Conservation (phyloP, 2,329 filamentous ascomycete species). For the Monosporascus cannonballus region DNA sequence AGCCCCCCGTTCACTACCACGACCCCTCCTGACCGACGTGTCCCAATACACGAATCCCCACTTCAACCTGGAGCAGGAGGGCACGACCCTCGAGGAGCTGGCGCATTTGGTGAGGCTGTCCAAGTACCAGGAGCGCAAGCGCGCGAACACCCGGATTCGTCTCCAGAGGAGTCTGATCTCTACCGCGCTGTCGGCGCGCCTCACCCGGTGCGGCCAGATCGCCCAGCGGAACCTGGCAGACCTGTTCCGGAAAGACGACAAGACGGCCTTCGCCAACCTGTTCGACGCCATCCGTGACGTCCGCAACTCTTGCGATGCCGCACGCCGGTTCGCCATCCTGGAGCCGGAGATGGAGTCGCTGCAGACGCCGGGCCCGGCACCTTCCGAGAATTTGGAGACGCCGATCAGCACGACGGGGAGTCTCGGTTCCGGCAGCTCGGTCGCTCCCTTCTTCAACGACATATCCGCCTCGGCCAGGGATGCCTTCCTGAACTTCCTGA, state of each 20-base stretch:
- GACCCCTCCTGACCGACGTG: constrained; percentile 58
- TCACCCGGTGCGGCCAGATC: constrained; percentile 69
- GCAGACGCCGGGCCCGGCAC: constrained; percentile 43
- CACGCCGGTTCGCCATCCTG: constrained; percentile 62
- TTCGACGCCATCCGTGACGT: constrained; percentile 77
- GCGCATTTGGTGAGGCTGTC: constrained; percentile 72
- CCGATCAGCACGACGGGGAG: constrained; percentile 35
- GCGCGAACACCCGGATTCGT: constrained; percentile 64
- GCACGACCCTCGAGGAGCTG: constrained; percentile 69
- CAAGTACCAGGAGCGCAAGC: constrained; percentile 77
- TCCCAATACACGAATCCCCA: constrained; percentile 61
- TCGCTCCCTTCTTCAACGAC: constrained; percentile 60
- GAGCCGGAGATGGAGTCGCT: constrained; percentile 65
- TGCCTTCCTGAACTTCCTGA: constrained; percentile 72
- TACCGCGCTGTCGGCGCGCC: constrained; percentile 66
- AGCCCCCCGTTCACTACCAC: constrained; percentile 37
- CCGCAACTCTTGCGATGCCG: constrained; percentile 68
- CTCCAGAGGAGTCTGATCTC: constrained; percentile 70
- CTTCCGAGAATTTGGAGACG: constrained; percentile 45
- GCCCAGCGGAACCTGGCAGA: constrained; percentile 72
- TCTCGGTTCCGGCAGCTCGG: constrained; percentile 25
- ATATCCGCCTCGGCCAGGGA: constrained; percentile 70
- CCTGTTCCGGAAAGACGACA: constrained; percentile 72
- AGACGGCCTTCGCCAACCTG: constrained; percentile 66
- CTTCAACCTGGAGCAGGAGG: constrained; percentile 53